These are phyloP conservation scores for Mycena pura DNA, from an alignment of 768 basidiomycete genomes.

Conservation along the genomic window DNA sequence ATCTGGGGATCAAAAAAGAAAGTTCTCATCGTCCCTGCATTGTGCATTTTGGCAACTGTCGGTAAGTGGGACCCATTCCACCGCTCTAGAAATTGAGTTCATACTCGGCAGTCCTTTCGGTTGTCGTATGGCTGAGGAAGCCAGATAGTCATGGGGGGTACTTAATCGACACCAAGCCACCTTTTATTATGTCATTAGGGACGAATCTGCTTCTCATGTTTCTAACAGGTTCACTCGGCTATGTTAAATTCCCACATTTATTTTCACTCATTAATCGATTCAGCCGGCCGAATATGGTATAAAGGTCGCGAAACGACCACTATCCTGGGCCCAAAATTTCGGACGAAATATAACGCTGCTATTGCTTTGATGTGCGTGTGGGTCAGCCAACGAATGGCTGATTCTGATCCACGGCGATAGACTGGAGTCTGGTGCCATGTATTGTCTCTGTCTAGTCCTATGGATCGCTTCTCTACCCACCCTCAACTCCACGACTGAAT, in stretches of 20 bases:
- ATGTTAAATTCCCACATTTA: neutral
- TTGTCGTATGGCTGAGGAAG: neutral
- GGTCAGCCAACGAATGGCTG: neutral
- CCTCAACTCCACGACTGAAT: constrained; percentile 6
- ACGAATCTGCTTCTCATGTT: constrained; percentile 12
- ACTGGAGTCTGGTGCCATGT: neutral
- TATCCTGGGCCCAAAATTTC: constrained; percentile 6
- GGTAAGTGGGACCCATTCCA: constrained; percentile 2
- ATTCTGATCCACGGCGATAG: constrained; percentile 2
- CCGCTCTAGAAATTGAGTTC: neutral
- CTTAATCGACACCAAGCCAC: constrained; percentile 3
- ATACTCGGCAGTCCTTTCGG: neutral
- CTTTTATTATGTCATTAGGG: constrained; percentile 9
- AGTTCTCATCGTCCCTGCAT: constrained; percentile 6
- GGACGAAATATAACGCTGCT: constrained; percentile 4
- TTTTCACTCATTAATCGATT: constrained; percentile 1
- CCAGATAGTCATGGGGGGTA: constrained; percentile 1
- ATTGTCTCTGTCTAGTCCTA: constrained; percentile 2
- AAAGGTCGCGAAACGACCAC: constrained; percentile 4
- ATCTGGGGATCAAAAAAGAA: constrained; percentile 8
- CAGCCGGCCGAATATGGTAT: constrained; percentile 13
- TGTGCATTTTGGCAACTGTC: constrained; percentile 9
- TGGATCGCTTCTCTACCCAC: constrained; percentile 3
- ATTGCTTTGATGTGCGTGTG: constrained; percentile 3
- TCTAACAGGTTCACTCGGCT: constrained; percentile 9